Evolutionary conservation across 495 filamentous ascomycete genomes (phyloP), one percentile per base, ranked within the genome.

Genomic region (Zalerion maritima): DNA sequence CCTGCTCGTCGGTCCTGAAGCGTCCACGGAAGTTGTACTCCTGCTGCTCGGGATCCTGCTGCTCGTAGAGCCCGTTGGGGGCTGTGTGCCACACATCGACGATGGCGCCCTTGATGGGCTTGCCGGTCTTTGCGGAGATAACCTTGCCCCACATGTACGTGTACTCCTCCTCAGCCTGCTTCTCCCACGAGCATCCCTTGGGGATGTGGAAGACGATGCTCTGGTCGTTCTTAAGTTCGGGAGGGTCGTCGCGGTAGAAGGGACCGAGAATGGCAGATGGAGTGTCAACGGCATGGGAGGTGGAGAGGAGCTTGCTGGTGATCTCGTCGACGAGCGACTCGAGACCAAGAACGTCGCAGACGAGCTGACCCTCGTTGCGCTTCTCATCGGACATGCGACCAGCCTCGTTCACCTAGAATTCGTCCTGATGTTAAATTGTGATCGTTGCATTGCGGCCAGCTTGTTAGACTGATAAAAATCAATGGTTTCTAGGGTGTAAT

Each of bases 1-100:
- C 80, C 12, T 74, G 53, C 21, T 52, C 50, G 37, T 76, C 72
- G 1, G 78, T 82, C 29, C 45, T 58, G 47, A 86, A 81, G 14
- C 73, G 69, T 4, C 79, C 79, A 2, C 79, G 64, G 18, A 84
- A 59, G 41, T 84, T 86, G 52, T 71, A 74, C 35, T 84, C 78
- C 4, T 67, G 62, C 58, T 81, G 75, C 14, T 69, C 49, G 2
- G 60, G 52, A 36, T 86, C 79, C 54, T 83, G 77, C 57, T 81
- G 76, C 58, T 84, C 78, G 43, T 86, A 86, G 32, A 83, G 48
- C 1, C 80, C 80, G 40, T 84, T 83, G 10, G 78, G 77, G 4
- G 71, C 75, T 6, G 75, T 68, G 37, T 82, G 73, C 79, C 79
- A 86, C 16, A 82, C 62, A 43, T 86, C 79, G n/a, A 86, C 55